Base-by-base conservation (phyloP, 2,329 filamentous ascomycete species). In the Epichloe gansuensis region DNA sequence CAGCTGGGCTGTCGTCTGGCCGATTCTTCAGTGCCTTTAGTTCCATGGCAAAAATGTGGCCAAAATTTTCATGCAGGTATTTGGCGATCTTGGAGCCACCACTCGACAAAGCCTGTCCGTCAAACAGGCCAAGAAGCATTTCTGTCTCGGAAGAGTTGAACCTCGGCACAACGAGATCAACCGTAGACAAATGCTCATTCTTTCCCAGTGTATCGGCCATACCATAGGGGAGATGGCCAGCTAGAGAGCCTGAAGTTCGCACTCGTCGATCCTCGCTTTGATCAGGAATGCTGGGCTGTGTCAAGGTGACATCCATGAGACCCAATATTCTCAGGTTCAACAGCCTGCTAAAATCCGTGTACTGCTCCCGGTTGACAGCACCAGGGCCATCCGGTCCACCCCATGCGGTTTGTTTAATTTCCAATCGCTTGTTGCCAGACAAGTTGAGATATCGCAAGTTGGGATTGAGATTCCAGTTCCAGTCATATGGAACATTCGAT, bases 401-500 rank as follows among this genome's bases (percentile, higher is more conserved):
- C 56, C 58, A 64, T 8, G 61, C 59, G 27, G 79, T 80, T 59
- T 80, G 77, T 63, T 85, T 85, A 71, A 98, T 97, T 68, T 98
- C 93, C 36, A 98, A 71, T 49, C 91, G 83, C 68, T 95, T 96
- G 71, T 98, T 98, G 49, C 93, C 93, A 0, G 91, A 97, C 63
- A 98, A 75, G 63, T 97, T 98, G 56, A 98, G 82, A 63, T 94
- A 98, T 56, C 90, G 86, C 58, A 98, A 72, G 61, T 96, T 94
- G 47, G 87, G 88, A 62, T 98, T 98, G 76, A 93, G 87, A 63
- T 97, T 97, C 93, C 93, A 98, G 62, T 98, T 98, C 93, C 93
- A 98, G 65, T 98, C 93, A 64, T 98, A 98, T 0, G 91, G 93
- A 76, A 95, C 95, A 63, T 98, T 98, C 34, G 89, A 93, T 47